Conservation (phyloP, 768 basidiomycete genomes). For the Hericium coralloides region DNA sequence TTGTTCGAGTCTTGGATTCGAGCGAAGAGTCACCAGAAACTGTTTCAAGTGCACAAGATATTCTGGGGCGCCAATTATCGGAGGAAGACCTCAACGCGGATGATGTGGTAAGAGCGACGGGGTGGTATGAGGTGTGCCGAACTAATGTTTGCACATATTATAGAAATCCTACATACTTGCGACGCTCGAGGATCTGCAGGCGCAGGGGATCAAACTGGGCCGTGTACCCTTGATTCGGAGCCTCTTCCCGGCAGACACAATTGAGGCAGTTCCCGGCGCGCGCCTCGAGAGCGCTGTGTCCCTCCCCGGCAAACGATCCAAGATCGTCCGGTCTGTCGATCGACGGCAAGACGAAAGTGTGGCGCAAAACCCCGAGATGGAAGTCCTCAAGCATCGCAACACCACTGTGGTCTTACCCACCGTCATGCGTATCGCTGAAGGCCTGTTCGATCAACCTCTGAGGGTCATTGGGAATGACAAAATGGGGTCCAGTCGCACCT, state of each 20-base stretch:
- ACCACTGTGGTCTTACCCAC: slow-evolving; percentile 18
- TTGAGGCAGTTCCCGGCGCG: background rate
- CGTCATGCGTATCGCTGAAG: background rate
- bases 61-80: slow-evolving; percentile 37
- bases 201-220: slow-evolving; percentile 22
- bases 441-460: background rate
- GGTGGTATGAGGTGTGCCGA: background rate
- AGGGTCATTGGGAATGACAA: no score
- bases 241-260: slow-evolving; percentile 7
- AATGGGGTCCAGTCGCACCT: no score
- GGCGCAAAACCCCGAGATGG: slow-evolving; percentile 17
- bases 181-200: slow-evolving; percentile 30
- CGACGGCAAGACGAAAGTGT: no score
- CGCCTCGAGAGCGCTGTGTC: no score
- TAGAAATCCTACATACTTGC: slow-evolving; percentile 38
- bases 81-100: slow-evolving; percentile 35
- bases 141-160: background rate
- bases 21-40: slow-evolving; percentile 24
- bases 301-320: no score
- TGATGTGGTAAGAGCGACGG: slow-evolving; percentile 32
- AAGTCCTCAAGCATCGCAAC: slow-evolving; percentile 28
- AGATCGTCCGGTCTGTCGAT: no score
- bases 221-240: slow-evolving; percentile 34
- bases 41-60: slow-evolving; percentile 20
- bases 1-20: slow-evolving; percentile 26